Base-by-base conservation (phyloP, 2,329 filamentous ascomycete species). In the Ophiosphaerella narmari region DNA sequence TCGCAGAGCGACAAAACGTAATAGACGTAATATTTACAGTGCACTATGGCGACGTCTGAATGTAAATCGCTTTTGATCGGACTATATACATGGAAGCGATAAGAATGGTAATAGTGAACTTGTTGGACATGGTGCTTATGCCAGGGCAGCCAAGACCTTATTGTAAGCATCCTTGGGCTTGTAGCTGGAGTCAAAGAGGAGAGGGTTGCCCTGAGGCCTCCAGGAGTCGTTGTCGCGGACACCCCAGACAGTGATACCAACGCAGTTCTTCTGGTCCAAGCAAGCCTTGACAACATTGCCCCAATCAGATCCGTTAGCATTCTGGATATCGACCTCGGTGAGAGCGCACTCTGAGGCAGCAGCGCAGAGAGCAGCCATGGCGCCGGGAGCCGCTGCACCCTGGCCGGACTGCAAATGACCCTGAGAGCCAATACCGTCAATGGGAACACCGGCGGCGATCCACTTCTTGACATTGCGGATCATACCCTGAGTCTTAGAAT, bases 321-420 rank as follows among this genome's bases (percentile, higher is more conserved):
- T 77, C 49, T 81, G 79, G 62, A 90, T 89, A 63, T 90, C 87
- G 29, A 89, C 78, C 73, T 89, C 86, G 3, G 86, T 89, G 39
- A 88, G 75, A 5, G 86, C 85, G 37, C 87, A 80, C 65, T 89
- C 85, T 23, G 79, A 71, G 14, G 78, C 80, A 16, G 80, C 75
- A 32, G 66, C 72, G 42, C 82, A 84, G 23, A 87, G 80, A 0
- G 78, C 75, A 54, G 78, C 74, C 67, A 72, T 71, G 39, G 84
- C 82, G 12, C 65, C 75, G 5, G 77, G 74, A 23, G 74, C 76
- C 40, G 68, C 74, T 46, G 80, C 78, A 47, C 80, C 79, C 39
- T 74, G 70, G 34, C 78, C 80, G 2, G 76, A 68, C 26, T 68
- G 69, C 48, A 86, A 74, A 67, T 87, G 84, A 40, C 75, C 74